These are phyloP conservation scores for Jaltomata sinuosa DNA, from an alignment of 257 asterid species.

Conservation along the genomic window DNA sequence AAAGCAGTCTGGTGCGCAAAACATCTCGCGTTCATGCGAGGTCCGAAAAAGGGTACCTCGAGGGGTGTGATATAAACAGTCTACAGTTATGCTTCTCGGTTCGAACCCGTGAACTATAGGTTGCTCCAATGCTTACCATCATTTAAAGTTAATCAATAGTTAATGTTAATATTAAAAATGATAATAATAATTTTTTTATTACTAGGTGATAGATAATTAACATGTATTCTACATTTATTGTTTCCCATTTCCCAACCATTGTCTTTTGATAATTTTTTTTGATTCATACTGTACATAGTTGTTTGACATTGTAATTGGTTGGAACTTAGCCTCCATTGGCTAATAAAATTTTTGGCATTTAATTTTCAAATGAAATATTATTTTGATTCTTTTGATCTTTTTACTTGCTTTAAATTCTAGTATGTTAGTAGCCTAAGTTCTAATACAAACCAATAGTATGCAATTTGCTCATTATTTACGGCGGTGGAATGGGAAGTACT, in stretches of 20 bases:
- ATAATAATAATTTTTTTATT: background rate
- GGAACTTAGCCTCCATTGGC: background rate
- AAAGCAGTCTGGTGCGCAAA: background rate
- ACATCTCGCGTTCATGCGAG: no score
- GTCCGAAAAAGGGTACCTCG: no score
- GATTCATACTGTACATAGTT: background rate
- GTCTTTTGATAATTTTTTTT: background rate
- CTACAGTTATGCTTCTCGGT: no score
- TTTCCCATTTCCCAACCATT: background rate
- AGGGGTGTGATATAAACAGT: no score
- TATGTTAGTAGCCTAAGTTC: background rate
- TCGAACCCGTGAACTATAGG: no score
- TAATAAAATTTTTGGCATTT: background rate
- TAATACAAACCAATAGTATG: background rate
- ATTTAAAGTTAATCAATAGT: conserved; percentile 11
- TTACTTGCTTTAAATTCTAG: background rate
- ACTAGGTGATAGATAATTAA: background rate
- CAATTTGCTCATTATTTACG: background rate
- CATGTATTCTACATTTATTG: background rate
- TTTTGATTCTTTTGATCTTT: background rate
- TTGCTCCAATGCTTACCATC: background rate
- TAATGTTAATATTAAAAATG: background rate
- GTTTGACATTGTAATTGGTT: background rate
- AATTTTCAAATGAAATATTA: background rate
- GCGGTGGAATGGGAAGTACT: background rate